Conservation (phyloP, 768 basidiomycete species). For the Kwoniella shandongensis region DNA sequence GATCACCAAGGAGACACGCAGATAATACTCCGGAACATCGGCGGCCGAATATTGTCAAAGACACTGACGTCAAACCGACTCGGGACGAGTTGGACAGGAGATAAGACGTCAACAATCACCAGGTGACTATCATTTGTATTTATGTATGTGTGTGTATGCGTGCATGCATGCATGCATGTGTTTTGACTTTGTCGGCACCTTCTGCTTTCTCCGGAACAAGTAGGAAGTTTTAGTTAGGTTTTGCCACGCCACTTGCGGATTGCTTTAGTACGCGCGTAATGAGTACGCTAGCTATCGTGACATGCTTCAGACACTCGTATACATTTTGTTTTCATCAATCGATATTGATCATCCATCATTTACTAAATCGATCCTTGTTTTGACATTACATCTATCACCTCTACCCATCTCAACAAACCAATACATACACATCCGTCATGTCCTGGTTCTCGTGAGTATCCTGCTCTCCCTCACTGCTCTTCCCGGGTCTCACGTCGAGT, state of each 20-base stretch:
- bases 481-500: not conserved
- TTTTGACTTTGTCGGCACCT: too few relatives aligned
- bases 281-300: too few relatives aligned
- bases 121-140: too few relatives aligned
- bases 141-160: too few relatives aligned
- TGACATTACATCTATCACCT: not conserved
- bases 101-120: too few relatives aligned
- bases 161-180: too few relatives aligned
- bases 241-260: too few relatives aligned
- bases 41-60: not conserved
- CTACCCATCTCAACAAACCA: not conserved
- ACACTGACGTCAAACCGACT: conserved; percentile 4
- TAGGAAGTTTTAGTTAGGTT: too few relatives aligned
- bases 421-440: conserved; percentile 14
- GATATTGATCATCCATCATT: too few relatives aligned
- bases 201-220: too few relatives aligned
- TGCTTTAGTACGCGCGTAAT: too few relatives aligned
- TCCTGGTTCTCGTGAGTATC: conserved; percentile 40
- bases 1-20: conserved; percentile 12
- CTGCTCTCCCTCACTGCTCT: not conserved
- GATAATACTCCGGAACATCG: not conserved
- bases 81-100: conserved; percentile 6
- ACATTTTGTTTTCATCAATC: conserved; percentile 1
- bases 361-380: not conserved
- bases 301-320: too few relatives aligned